Percentiles rank a stretch among this genome's conserved stretches.
Conservation (phyloP, 495 filamentous ascomycete genomes). For the Oleoguttula mirabilis region DNA sequence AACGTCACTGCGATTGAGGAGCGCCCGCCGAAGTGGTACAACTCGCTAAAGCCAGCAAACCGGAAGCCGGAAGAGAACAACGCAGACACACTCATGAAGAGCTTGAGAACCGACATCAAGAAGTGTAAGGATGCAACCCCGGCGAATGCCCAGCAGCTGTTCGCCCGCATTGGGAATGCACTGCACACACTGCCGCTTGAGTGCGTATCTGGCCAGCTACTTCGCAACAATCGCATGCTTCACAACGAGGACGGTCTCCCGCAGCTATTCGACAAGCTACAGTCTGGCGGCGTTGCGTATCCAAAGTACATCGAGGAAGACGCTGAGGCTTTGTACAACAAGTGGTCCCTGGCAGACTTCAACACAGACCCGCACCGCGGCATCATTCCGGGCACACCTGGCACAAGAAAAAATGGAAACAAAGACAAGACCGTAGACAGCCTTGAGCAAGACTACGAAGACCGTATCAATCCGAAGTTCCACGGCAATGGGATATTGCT, state of each 20-base stretch:
- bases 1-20: conserved; percentile 9
- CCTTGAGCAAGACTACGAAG: conserved; percentile 18
- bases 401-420: background rate
- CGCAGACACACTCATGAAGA: background rate
- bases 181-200: conserved; percentile 10
- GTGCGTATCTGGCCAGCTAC: conserved; percentile 4
- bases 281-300: conserved; percentile 14
- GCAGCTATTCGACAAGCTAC: conserved; percentile 25
- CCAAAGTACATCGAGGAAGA: conserved; percentile 37
- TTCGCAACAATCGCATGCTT: conserved; percentile 25
- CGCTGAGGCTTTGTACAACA: conserved; percentile 29
- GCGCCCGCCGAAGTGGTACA: conserved; percentile 15
- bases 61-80: conserved; percentile 2
- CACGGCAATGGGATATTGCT: conserved; percentile 37
- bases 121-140: background rate
- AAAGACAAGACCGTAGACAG: conserved; percentile 2
- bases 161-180: background rate
- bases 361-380: conserved; percentile 39
- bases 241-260: conserved; percentile 28
- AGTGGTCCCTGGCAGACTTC: conserved; percentile 33
- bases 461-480: conserved; percentile 27
- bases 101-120: background rate
- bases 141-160: background rate
- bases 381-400: conserved; percentile 25
- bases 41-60: background rate